Evolutionary conservation across 148 eudicot species (phyloP).

Genomic region (Diospyros kaki): DNA sequence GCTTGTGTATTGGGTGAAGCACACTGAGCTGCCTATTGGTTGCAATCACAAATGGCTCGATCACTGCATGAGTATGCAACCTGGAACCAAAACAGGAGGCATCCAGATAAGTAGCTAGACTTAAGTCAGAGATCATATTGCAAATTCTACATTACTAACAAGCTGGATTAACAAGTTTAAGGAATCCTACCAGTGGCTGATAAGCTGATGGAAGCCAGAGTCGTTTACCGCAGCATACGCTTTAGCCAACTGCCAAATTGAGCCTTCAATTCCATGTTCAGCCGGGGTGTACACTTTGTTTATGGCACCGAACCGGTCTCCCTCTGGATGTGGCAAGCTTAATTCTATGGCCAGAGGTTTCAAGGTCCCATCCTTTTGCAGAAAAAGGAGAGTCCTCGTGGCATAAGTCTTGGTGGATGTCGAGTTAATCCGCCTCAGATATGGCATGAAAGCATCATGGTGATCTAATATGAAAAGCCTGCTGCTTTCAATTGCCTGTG

Average conservation of each 20-base stretch:
- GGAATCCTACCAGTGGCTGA: slow-evolving; percentile 60
- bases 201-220: slow-evolving; percentile 62
- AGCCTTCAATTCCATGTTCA: slow-evolving; percentile 40
- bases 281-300: slow-evolving; percentile 72
- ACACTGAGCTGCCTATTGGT: slow-evolving; percentile 64
- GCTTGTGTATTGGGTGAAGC: slow-evolving; percentile 70
- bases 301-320: slow-evolving; percentile 49
- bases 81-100: slow-evolving; percentile 24
- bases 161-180: background rate
- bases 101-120: background rate
- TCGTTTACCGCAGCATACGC: slow-evolving; percentile 72
- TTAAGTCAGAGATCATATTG: background rate
- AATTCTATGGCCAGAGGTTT: slow-evolving; percentile 73
- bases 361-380: slow-evolving; percentile 60
- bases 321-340: slow-evolving; percentile 60
- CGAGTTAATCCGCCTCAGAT: slow-evolving; percentile 46
- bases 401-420: slow-evolving; percentile 63
- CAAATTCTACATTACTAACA: background rate
- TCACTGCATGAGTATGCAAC: slow-evolving; percentile 57
- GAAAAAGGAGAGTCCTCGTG: slow-evolving; percentile 63
- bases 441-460: slow-evolving; percentile 69
- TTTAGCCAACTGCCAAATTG: slow-evolving; percentile 67
- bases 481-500: slow-evolving; percentile 46
- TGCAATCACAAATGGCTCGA: slow-evolving; percentile 73
- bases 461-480: slow-evolving; percentile 63